phyloP scores from a whole-genome alignment of 2,329 filamentous ascomycete species.

The Colletotrichum trifolii region DNA sequence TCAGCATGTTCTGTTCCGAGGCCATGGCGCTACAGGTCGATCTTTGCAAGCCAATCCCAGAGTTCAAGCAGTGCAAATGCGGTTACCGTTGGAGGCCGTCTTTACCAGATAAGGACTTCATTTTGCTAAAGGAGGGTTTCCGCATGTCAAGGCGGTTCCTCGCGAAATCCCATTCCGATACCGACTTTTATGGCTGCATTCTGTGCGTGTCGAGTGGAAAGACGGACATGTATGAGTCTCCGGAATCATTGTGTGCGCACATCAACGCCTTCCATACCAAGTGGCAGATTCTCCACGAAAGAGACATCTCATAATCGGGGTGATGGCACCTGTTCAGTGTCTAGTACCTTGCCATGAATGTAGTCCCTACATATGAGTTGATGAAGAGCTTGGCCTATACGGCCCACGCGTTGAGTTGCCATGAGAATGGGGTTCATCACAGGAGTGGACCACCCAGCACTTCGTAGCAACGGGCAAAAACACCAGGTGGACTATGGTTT shows the following conservation, averaged over 20 bases:
- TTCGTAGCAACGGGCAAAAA: too few species aligned
- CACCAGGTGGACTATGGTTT: too few species aligned
- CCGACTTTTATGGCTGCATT: slow-evolving; percentile 49
- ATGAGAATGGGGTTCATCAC: too few species aligned
- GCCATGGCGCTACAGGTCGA: slow-evolving; percentile 54
- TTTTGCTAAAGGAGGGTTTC: slow-evolving; percentile 52
- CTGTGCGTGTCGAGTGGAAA: slow-evolving; percentile 51
- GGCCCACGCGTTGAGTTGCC: too few species aligned
- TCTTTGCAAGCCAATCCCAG: slow-evolving; percentile 43
- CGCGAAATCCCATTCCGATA: slow-evolving; percentile 53
- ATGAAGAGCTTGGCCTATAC: too few species aligned
- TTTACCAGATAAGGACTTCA: slow-evolving; percentile 28
- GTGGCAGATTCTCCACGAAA: slow-evolving; percentile 56
- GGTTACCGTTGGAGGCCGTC: slow-evolving; percentile 48
- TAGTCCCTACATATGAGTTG: too few species aligned
- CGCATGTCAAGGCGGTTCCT: slow-evolving; percentile 51
- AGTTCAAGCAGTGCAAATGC: slow-evolving; percentile 44
- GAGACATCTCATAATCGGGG: slow-evolving; percentile 21
- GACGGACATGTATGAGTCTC: slow-evolving; percentile 47
- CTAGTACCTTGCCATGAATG: too few species aligned
- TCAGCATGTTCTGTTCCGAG: slow-evolving; percentile 53
- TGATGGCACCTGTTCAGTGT: too few species aligned
- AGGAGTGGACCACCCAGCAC: too few species aligned
- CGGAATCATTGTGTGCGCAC: slow-evolving; percentile 46
- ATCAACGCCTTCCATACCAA: slow-evolving; percentile 52